Percentiles rank a stretch among this genome's conserved stretches.
These are phyloP conservation scores for Arabidopsis lyrata DNA, from an alignment of 441 rosid species.

Conservation along the genomic window DNA sequence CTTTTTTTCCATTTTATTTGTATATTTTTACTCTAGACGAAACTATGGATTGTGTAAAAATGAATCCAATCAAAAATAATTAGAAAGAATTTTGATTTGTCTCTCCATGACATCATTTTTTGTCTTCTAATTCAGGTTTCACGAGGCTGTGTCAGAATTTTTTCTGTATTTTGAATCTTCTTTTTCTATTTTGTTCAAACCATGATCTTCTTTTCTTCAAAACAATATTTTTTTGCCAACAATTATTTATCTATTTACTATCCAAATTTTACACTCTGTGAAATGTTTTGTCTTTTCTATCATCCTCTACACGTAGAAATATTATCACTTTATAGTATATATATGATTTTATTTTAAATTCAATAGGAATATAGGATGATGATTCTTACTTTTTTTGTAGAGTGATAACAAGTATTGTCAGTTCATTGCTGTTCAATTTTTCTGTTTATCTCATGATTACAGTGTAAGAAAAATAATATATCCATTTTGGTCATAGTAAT, in stretches of 20 bases:
- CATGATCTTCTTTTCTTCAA: neutral
- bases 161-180: constrained; percentile 5
- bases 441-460: constrained; percentile 19
- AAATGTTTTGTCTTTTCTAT: neutral
- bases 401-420: constrained; percentile 22
- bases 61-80: neutral
- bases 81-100: constrained; percentile 12
- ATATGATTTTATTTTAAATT: neutral
- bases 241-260: neutral
- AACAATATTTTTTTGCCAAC: neutral
- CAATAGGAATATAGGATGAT: neutral
- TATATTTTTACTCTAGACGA: neutral
- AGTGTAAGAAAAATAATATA: neutral
- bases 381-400: neutral
- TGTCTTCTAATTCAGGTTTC: constrained; percentile 67
- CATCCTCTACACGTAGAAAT: neutral
- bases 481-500: constrained; percentile 17
- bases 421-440: neutral
- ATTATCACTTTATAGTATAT: neutral
- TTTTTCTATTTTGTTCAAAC: neutral
- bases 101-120: constrained; percentile 59
- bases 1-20: constrained; percentile 21
- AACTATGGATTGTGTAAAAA: neutral
- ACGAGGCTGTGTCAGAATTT: constrained; percentile 77
- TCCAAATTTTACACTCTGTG: neutral